These are phyloP conservation scores for Cladosporium sp. DNA, from an alignment of 2,329 filamentous ascomycete genomes.

Conservation along the genomic window DNA sequence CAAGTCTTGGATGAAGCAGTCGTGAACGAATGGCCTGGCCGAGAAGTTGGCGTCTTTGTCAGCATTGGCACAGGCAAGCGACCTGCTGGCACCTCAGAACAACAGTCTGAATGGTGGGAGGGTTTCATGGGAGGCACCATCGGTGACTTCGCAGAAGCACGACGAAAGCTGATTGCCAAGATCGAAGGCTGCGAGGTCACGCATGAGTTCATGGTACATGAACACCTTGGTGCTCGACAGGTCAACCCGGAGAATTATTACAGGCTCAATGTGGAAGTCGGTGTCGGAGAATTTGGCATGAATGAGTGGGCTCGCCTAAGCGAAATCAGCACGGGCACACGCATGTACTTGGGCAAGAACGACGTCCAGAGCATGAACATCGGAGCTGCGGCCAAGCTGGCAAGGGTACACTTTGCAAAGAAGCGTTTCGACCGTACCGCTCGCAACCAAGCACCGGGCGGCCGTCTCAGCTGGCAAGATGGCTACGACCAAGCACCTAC, in stretches of 20 bases:
- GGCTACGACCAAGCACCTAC: constrained; percentile 24
- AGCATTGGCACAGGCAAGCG: constrained; percentile 93
- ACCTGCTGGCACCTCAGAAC: constrained; percentile 59
- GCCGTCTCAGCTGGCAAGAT: constrained; percentile 28
- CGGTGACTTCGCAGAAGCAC: constrained; percentile 87
- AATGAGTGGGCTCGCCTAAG: constrained; percentile 95
- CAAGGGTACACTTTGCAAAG: constrained; percentile 76
- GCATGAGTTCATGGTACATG: constrained; percentile 78
- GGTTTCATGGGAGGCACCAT: constrained; percentile 68
- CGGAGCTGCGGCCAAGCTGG: constrained; percentile 72
- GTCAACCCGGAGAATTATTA: constrained; percentile 91
- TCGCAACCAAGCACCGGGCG: constrained; percentile 7
- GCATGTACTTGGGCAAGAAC: constrained; percentile 70
- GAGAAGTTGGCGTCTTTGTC: constrained; percentile 87
- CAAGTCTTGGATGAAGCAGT: constrained; percentile 84
- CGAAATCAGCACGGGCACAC: constrained; percentile 89
- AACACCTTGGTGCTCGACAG: constrained; percentile 66
- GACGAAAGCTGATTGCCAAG: constrained; percentile 77
- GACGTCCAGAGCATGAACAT: constrained; percentile 74
- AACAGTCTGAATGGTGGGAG: constrained; percentile 82
- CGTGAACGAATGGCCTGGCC: constrained; percentile 89
- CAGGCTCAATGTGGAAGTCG: constrained; percentile 92
- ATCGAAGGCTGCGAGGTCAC: constrained; percentile 93
- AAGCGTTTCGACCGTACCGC: constrained; percentile 56
- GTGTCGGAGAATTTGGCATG: constrained; percentile 96